Base-by-base conservation (phyloP, 768 basidiomycete genomes). In the Termitomyces titanicus region DNA sequence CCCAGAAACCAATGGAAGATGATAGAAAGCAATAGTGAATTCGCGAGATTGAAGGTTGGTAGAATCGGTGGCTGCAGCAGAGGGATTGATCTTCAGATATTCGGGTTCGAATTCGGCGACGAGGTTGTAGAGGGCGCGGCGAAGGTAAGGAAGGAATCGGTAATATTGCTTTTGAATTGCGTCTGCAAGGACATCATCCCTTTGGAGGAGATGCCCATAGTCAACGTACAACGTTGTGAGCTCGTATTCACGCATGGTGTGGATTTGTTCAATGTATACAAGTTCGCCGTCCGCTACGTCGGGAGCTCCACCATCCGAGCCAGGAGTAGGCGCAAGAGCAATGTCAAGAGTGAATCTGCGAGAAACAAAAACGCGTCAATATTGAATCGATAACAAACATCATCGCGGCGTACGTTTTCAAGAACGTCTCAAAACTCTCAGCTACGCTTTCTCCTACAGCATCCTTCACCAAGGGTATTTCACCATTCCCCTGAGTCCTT, bases 211-310 rank as follows among this genome's bases (percentile, higher is more conserved):
- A 68, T 99, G 94, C 10, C 85, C 82, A 57, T 89, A 98, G 75
- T 98, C 95, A 71, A 99, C 88, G 66, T 98, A 99, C 66, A 99
- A 87, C 0, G 96, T 98, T 9, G 93, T 92, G 51, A 97, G 79
- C 66, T 94, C 89, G 68, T 91, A 94, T 68, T 95, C 92, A 59
- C 90, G 88, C 93, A 99, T 94, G 38, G 85, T 89, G 69, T 91
- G 88, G 65, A 99, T 90, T 73, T 98, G 96, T 55, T 94, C 88
- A 64, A 98, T 76, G 68, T 98, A 98, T 55, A 90, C 79, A 48
- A 86, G 75, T 68, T 89, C 83, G 57, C 83, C 82, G 40, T 89
- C 80, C 3, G 67, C 67, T 3, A 74, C 70, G 18, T 82, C 79
- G 5, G 81, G 81, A 2, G 78, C 68, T 47, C 78, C 81, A 15